These are phyloP conservation scores for Suillus alpinus DNA, from an alignment of 768 basidiomycete species.

Conservation along the genomic window DNA sequence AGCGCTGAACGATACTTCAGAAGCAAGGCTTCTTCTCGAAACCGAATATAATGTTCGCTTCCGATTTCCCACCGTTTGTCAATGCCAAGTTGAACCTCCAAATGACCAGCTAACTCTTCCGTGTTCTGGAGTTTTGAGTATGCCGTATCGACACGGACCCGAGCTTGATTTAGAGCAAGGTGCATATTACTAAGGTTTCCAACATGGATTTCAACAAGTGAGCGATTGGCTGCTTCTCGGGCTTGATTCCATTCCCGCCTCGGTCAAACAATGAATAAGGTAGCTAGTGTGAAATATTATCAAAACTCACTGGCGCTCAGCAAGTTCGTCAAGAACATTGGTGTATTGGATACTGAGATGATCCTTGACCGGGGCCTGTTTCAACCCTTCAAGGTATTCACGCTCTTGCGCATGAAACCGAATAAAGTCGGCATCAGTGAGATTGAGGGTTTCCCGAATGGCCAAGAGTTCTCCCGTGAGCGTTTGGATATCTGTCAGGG, in stretches of 20 bases:
- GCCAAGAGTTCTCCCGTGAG: neutral
- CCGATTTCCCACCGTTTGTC: neutral
- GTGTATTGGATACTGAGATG: neutral
- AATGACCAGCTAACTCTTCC: neutral
- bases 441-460: neutral
- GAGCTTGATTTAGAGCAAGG: neutral
- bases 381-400: neutral
- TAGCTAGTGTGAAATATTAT: too few species aligned
- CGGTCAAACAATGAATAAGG: too few species aligned
- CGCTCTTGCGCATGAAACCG: neutral
- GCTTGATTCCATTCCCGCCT: neutral
- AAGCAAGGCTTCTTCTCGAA: too few species aligned
- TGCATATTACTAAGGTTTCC: neutral
- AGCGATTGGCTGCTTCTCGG: neutral
- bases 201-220: neutral
- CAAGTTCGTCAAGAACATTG: conserved; percentile 3
- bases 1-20: conserved; percentile 8
- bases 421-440: conserved; percentile 3
- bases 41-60: too few species aligned
- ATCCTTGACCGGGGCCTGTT: neutral
- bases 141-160: conserved; percentile 2
- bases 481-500: neutral
- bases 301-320: neutral
- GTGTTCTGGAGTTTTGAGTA: conserved; percentile 2
- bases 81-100: conserved; percentile 1